phyloP scores from a whole-genome alignment of 2,329 filamentous ascomycete genomes.

The Fusarium palustre region DNA sequence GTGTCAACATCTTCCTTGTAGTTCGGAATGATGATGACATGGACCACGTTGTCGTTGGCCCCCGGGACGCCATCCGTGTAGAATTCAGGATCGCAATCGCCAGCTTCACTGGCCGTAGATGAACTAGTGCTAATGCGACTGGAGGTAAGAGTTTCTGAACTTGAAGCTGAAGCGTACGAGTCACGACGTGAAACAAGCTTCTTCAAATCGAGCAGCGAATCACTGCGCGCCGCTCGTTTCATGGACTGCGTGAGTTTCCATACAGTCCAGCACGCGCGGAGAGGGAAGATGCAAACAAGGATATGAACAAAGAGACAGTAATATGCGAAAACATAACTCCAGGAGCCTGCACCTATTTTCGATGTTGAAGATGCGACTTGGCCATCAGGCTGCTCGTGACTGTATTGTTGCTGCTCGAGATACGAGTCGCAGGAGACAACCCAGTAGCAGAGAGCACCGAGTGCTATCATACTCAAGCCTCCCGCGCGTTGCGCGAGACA shows the following conservation, averaged over 20 bases:
- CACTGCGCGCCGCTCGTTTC: conserved; percentile 58
- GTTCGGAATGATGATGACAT: conserved; percentile 77
- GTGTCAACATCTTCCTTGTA: conserved; percentile 80
- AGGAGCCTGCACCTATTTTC: conserved; percentile 59
- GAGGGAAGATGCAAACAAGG: conserved; percentile 71
- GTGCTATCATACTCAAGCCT: conserved; percentile 65
- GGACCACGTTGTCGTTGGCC: conserved; percentile 62
- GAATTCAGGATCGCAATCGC: conserved; percentile 62
- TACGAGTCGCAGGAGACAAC: conserved; percentile 65
- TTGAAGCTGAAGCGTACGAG: conserved; percentile 67
- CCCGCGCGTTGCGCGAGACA: conserved; percentile 67
- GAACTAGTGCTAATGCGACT: conserved; percentile 60
- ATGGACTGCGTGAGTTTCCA: conserved; percentile 67
- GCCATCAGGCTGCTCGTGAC: conserved; percentile 56
- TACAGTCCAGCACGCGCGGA: conserved; percentile 71
- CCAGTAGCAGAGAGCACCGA: conserved; percentile 65
- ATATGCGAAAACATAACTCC: conserved; percentile 68
- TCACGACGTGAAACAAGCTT: conserved; percentile 62
- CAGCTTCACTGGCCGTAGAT: conserved; percentile 63
- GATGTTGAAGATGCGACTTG: conserved; percentile 47
- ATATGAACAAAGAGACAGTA: conserved; percentile 75
- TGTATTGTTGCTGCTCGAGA: conserved; percentile 58
- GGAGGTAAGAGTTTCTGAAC: conserved; percentile 64
- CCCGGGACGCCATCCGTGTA: conserved; percentile 59
- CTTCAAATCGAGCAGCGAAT: conserved; percentile 59